Percentiles rank a stretch among this genome's conserved stretches.
These are phyloP conservation scores for Teratosphaeria nubilosa DNA, from an alignment of 2,329 filamentous ascomycete species.

Conservation along the genomic window DNA sequence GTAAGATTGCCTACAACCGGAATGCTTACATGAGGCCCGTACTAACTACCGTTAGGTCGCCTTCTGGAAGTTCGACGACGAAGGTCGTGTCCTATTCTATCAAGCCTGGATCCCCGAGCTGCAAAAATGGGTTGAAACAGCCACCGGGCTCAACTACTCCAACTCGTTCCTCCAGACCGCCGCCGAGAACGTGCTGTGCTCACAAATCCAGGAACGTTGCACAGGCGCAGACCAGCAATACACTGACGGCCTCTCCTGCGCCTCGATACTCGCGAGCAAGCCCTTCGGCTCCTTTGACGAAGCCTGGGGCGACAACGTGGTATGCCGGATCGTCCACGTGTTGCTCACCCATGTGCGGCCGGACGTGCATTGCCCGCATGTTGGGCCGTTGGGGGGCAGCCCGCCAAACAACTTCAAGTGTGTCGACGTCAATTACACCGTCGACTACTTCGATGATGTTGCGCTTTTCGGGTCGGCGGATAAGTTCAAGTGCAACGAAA, in stretches of 20 bases:
- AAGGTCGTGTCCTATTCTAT: constrained; percentile 34
- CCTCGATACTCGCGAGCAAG: background rate
- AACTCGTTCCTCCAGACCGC: constrained; percentile 20
- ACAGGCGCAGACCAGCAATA: constrained; percentile 30
- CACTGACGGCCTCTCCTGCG: constrained; percentile 7
- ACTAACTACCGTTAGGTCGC: constrained; percentile 17
- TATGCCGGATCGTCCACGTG: constrained; percentile 34
- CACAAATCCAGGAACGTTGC: constrained; percentile 27
- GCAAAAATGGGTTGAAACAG: constrained; percentile 26
- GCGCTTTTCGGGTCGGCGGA: constrained; percentile 7
- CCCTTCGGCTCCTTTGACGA: background rate
- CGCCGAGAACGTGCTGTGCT: constrained; percentile 27
- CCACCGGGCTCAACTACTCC: constrained; percentile 14
- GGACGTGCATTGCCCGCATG: constrained; percentile 22
- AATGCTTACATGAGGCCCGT: background rate
- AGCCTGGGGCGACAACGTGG: constrained; percentile 34
- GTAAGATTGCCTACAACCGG: constrained; percentile 3
- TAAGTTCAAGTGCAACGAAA: background rate
- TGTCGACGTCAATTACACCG: constrained; percentile 17
- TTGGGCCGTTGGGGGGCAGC: constrained; percentile 19
- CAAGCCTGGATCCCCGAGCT: constrained; percentile 38
- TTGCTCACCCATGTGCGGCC: constrained; percentile 24
- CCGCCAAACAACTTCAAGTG: constrained; percentile 16
- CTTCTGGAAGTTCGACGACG: constrained; percentile 39
- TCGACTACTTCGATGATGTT: constrained; percentile 19